phyloP scores from a whole-genome alignment of 306 rosid genomes.

The Dalbergia oliveri region DNA sequence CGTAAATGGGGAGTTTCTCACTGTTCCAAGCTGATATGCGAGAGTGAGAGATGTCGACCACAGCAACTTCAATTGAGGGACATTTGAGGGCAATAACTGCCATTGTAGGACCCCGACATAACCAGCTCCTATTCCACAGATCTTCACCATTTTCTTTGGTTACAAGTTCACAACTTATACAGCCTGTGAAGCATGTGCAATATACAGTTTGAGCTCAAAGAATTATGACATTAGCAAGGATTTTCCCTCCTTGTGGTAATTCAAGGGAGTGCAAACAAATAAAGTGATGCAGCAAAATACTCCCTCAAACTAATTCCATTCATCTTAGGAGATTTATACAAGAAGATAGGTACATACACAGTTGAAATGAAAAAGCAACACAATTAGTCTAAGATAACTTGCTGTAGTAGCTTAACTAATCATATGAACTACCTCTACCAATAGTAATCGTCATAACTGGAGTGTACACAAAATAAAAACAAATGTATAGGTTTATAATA shows the following conservation, averaged over 20 bases:
- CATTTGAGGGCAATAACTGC: constrained; percentile 86
- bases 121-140: constrained; percentile 91
- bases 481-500: too few species aligned
- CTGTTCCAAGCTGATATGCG: constrained; percentile 84
- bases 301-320: neutral
- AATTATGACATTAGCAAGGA: neutral
- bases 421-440: neutral
- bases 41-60: constrained; percentile 80
- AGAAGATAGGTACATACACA: neutral
- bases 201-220: constrained; percentile 26
- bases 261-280: too few species aligned
- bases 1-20: constrained; percentile 78
- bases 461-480: too few species aligned
- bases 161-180: neutral
- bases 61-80: constrained; percentile 74
- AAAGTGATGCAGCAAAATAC: neutral
- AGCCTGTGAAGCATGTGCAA: constrained; percentile 38
- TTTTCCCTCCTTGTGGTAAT: neutral
- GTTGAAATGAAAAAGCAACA: neutral
- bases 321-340: too few species aligned
- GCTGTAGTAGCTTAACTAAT: too few species aligned
- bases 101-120: constrained; percentile 93
- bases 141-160: constrained; percentile 71
- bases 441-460: neutral
- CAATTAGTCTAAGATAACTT: too few species aligned